A percentile compares a stretch with the other conserved stretches of the same genome.
phyloP scores from a whole-genome alignment of 2,329 filamentous ascomycete genomes.

The Domatiomyces catenatus region DNA sequence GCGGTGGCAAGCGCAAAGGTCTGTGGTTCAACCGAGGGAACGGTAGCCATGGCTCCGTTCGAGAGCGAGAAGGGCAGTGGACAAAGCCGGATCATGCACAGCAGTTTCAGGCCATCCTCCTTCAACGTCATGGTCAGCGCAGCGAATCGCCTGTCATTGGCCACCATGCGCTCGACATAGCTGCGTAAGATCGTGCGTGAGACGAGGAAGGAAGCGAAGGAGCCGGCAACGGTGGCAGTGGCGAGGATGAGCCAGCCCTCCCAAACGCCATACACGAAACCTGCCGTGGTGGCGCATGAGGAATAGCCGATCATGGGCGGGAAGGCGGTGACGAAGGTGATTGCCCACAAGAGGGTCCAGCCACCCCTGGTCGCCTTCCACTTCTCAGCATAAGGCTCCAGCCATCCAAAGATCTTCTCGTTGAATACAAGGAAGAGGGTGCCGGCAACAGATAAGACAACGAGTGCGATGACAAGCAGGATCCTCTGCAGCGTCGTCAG shows the following conservation, averaged over 20 bases:
- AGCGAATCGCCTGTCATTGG: conserved; percentile 71
- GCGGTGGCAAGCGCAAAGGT: conserved; percentile 72
- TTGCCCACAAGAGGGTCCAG: conserved; percentile 57
- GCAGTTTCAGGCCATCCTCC: conserved; percentile 72
- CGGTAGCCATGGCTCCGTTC: conserved; percentile 87
- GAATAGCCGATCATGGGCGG: conserved; percentile 81
- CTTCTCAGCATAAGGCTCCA: conserved; percentile 56
- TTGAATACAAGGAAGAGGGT: conserved; percentile 64
- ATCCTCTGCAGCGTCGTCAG: conserved; percentile 44
- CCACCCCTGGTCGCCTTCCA: conserved; percentile 63
- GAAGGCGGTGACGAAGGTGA: conserved; percentile 64
- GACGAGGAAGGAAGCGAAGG: conserved; percentile 62
- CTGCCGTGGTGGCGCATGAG: conserved; percentile 53
- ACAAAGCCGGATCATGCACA: conserved; percentile 84
- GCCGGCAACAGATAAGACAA: conserved; percentile 39
- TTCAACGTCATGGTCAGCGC: conserved; percentile 78
- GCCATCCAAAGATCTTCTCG: conserved; percentile 59
- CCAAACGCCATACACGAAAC: conserved; percentile 57
- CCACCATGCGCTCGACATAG: conserved; percentile 68
- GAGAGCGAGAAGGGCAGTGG: conserved; percentile 84
- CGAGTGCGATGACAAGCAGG: conserved; percentile 36
- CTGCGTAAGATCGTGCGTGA: conserved; percentile 62
- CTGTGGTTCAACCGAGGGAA: conserved; percentile 66
- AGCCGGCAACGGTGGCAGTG: conserved; percentile 61
- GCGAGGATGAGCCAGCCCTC: conserved; percentile 72